Percentiles rank a stretch among this genome's conserved stretches.
phyloP scores from a whole-genome alignment of 129 eudicot genomes.

The Tanacetum coccineum region DNA sequence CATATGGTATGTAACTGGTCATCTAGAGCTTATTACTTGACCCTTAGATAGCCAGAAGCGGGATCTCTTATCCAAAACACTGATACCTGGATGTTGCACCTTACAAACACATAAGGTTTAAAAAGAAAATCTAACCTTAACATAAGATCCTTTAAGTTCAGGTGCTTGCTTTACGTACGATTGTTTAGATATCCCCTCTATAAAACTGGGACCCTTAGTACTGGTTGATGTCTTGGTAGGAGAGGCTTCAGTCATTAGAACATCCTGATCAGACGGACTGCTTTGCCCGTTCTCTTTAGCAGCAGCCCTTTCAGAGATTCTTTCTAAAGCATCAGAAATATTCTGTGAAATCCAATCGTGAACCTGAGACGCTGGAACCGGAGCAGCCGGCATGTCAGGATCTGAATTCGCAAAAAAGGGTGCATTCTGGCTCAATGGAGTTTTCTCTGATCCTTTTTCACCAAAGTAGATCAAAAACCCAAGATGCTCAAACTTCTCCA shows the following conservation, averaged over 20 bases:
- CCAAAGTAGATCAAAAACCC: constrained; percentile 76
- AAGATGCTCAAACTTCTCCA: constrained; percentile 92
- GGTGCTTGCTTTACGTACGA: constrained; percentile 80
- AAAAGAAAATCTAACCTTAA: constrained; percentile 50
- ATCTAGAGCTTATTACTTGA: too few relatives aligned
- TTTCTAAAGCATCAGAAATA: constrained; percentile 69
- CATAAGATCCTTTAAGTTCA: constrained; percentile 81
- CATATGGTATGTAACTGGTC: too few relatives aligned
- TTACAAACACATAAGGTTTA: too few relatives aligned
- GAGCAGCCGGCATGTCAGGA: constrained; percentile 98
- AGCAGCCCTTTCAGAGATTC: constrained; percentile 67
- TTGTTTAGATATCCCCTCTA: constrained; percentile 91
- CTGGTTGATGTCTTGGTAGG: constrained; percentile 58
- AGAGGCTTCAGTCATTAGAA: constrained; percentile 74
- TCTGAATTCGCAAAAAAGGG: constrained; percentile 98
- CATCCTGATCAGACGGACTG: constrained; percentile 82
- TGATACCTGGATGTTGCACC: too few relatives aligned
- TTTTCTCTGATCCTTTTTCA: constrained; percentile 71
- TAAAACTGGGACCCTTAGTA: constrained; percentile 72
- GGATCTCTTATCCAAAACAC: too few relatives aligned
- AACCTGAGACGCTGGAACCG: constrained; percentile 85
- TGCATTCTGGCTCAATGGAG: constrained; percentile 78
- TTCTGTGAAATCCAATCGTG: constrained; percentile 86
- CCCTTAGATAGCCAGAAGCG: too few relatives aligned
- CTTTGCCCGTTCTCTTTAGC: constrained; percentile 81